A percentile compares a stretch with the other conserved stretches of the same genome.
Conservation (phyloP, 192 early-diverging fungal species). For the Pecoramyces ruminantium region DNA sequence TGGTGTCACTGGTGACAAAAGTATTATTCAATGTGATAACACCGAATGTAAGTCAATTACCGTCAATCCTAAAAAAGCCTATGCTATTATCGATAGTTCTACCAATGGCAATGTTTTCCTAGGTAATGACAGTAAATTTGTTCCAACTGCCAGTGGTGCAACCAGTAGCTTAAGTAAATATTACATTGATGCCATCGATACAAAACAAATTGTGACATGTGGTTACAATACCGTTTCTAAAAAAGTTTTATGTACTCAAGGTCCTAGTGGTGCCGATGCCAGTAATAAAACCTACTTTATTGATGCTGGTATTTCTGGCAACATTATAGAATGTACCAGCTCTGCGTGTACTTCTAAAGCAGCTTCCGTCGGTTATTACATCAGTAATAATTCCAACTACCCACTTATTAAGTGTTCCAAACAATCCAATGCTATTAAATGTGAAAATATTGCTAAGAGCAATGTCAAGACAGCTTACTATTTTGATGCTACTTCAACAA, state of each 20-base stretch:
- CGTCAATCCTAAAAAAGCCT: background rate
- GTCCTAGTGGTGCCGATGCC: background rate
- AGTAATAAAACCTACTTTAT: background rate
- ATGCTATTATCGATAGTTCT: background rate
- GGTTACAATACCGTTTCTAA: background rate
- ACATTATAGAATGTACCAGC: background rate
- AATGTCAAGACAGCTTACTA: background rate
- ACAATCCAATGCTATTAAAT: background rate
- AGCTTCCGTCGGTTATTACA: background rate
- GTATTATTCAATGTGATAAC: background rate
- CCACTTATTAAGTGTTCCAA: background rate
- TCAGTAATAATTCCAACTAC: background rate
- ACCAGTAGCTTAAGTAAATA: background rate
- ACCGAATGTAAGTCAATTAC: background rate
- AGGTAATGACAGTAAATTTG: background rate
- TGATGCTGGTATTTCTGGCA: background rate
- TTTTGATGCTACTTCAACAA: background rate
- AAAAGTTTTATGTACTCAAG: background rate
- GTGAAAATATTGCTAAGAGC: background rate
- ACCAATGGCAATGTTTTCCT: background rate
- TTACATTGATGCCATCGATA: background rate
- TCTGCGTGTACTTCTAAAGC: background rate
- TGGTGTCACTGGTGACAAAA: background rate
- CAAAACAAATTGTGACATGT: background rate
- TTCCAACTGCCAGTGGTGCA: background rate